Evolutionary conservation across 2,329 filamentous ascomycete species (phyloP), one percentile per base, ranked within the genome.

Genomic region (Cercospora janseana): DNA sequence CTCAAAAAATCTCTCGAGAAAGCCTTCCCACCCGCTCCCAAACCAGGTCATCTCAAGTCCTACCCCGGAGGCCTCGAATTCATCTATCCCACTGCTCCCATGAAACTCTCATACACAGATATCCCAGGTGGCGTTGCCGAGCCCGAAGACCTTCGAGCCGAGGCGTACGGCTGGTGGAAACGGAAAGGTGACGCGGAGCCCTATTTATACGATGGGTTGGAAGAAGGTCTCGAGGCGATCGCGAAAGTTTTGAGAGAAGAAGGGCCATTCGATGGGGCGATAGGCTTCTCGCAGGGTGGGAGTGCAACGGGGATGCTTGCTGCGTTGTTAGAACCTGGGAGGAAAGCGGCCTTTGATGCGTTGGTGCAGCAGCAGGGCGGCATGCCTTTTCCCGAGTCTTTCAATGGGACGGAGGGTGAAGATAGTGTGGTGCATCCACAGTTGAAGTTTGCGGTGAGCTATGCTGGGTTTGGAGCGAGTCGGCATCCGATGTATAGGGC

Each of bases 251-350:
- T 94, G 18, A 69, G 72, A 24, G 76, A 79, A 1, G 78, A 82
- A 6, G 85, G 82, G 0, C 84, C 84, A 1, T 80, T 92, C 35
- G 87, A 93, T 63, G 89, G 85, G 5, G 83, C 91, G 0, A 73
- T 91, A 21, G 90, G 89, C 0, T 95, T 95, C 72, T 87, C 81
- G 54, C 89, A 95, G 70, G 89, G 89, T 15, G 89, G 79, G 5
- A 84, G 83, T 1, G 73, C 85, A 35, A 83, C 90, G 0, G 85
- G 78, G 0, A 81, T 95, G 66, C 74, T 95, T 1, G 82, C 88
- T 0, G 76, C 81, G 0, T 74, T 91, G 12, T 69, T 95, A 3
- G 90, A 96, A 65, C 60, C 66, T 0, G 73, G 69, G 5, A 69
- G 67, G 55, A 64, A 58, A 26, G 72, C 74, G 8, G 73, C 74